Percentiles rank a stretch among this genome's conserved stretches.
Evolutionary conservation across 345 rosid species (phyloP).

Genomic region (Alliaria petiolata): DNA sequence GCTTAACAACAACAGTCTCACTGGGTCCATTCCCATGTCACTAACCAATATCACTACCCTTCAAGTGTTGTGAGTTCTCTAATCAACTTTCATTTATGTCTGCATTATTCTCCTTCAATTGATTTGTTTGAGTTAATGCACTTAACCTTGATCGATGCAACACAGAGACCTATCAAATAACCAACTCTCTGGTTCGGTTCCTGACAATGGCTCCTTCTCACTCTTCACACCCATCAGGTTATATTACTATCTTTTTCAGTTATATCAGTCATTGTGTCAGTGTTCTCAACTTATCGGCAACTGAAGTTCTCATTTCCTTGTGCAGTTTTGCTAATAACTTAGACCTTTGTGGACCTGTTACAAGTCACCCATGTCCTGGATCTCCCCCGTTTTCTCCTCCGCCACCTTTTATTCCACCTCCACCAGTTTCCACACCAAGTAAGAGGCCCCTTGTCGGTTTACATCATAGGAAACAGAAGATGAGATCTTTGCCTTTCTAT

Average conservation of each 20-base stretch:
- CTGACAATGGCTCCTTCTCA: conserved; percentile 98
- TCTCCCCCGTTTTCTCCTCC: conserved; percentile 99
- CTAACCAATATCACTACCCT: conserved; percentile 83
- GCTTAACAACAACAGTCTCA: conserved; percentile 90
- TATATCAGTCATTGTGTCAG: not conserved
- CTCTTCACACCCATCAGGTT: conserved; percentile 98
- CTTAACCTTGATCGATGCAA: conserved; percentile 14
- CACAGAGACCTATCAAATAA: conserved; percentile 95
- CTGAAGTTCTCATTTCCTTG: not conserved
- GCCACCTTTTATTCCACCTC: conserved; percentile 89
- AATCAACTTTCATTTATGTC: conserved; percentile 10
- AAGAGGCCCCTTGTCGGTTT: not conserved
- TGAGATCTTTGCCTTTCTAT: conserved; percentile 1
- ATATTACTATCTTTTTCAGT: not conserved
- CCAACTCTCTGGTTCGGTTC: conserved; percentile 84
- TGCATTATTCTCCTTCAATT: not conserved
- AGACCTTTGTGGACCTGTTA: conserved; percentile 93
- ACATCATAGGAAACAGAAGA: not conserved
- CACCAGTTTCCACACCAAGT: conserved; percentile 75
- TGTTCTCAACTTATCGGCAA: conserved; percentile 1
- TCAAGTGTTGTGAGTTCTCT: conserved; percentile 82
- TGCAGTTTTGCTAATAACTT: conserved; percentile 97
- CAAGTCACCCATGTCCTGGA: conserved; percentile 94
- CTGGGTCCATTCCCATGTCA: conserved; percentile 82
- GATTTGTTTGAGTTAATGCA: not conserved